Base-by-base conservation (phyloP, 306 rosid species). In the Ormosia emarginata region DNA sequence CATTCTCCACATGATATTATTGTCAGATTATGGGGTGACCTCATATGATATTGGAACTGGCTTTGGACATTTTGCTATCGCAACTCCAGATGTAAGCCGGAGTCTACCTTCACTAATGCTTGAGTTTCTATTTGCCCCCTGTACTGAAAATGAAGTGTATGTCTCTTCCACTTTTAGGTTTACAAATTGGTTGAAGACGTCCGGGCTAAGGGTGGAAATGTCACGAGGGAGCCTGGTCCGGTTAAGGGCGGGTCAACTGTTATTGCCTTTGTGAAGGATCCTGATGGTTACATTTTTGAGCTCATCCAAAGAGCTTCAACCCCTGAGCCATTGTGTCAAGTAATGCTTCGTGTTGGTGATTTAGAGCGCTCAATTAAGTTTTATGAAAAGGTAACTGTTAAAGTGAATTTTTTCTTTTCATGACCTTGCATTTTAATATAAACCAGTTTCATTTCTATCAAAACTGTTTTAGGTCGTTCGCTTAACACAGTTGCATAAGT, bases 331-430 rank as follows among this genome's bases (percentile, higher is more conserved):
- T 77, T 95, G 53, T 90, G 98, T 79, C 99, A 95, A 91, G 91
- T 95, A 8, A 95, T 95, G 99, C 99, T 93, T 30, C 97, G 99
- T 47, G 97, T 95, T 84, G 98, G 98, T 24, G 97, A 95, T 79
- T 84, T 93, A 32, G 99, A 95, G 58, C 92, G 94, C 62, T 81
- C 98, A 14, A 85, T 95, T 79, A 93, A 90, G 92, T 95, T 95
- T 79, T 95, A 95, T 67, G 99, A 95, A 37, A 92, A 88, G 99
- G 99, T 95, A 87, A 61, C 10, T 33, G 68, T 17, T 18, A 43
- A 40, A 64, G 55, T 71, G 59, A 43, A 13, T n/a, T 50, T 63
- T 63, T 69, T 78, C 44, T 71, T 71, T 77, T 41, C 6, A 33
- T 2, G 32, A 62, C 14, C 80, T 33, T 63, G 49, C 50, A 11